These are phyloP conservation scores for Ananas comosus DNA, from an alignment of 176 grass and related monocot genomes.

Conservation along the genomic window DNA sequence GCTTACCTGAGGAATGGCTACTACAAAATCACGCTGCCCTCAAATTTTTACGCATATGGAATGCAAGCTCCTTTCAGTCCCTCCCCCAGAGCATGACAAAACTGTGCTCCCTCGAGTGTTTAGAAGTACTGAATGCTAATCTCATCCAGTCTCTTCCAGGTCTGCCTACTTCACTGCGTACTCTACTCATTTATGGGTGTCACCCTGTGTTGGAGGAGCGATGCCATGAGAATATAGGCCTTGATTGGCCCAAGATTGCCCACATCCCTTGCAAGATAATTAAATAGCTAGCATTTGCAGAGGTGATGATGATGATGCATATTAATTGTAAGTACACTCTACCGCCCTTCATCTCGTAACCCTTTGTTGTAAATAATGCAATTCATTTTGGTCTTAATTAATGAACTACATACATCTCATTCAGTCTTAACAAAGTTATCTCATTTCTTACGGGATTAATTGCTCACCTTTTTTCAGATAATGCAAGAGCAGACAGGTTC, in stretches of 20 bases:
- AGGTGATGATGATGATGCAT: no score
- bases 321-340: no score
- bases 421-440: no score
- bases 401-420: no score
- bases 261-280: no score
- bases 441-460: no score
- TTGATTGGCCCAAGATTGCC: not conserved
- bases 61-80: not conserved
- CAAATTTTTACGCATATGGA: not conserved
- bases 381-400: no score
- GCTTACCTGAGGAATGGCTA: not conserved
- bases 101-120: not conserved
- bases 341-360: no score
- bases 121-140: not conserved
- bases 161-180: not conserved
- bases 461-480: no score
- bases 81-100: not conserved
- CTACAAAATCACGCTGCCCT: not conserved
- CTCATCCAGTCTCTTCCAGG: not conserved
- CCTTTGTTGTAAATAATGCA: no score
- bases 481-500: no score
- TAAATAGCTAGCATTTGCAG: no score
- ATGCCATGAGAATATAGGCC: not conserved
- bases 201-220: not conserved
- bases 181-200: not conserved